Evolutionary conservation across 2,329 filamentous ascomycete genomes (phyloP).

Genomic region (Trichoderma asperellum): DNA sequence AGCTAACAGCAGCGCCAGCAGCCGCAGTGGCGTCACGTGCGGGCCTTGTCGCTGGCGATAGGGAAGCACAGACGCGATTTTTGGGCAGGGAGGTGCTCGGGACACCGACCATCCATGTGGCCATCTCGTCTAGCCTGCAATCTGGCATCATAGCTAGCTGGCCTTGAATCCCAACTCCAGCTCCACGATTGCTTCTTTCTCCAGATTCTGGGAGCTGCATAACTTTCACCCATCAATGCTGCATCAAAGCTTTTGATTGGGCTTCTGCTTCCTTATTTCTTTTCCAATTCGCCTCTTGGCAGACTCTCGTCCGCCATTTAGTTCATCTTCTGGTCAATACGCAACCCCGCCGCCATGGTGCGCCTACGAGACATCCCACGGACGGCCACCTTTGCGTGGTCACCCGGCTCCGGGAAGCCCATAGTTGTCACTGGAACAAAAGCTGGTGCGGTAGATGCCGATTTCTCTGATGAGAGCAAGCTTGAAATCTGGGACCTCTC

Average conservation of each 20-base stretch:
- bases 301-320: conserved; percentile 8
- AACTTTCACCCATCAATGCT: conserved; percentile 26
- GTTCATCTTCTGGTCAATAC: conserved; percentile 34
- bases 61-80: conserved; percentile 30
- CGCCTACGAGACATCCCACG: conserved; percentile 94
- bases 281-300: conserved; percentile 23
- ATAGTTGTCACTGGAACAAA: conserved; percentile 91
- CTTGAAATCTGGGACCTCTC: conserved; percentile 94
- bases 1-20: not conserved
- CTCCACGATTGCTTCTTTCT: conserved; percentile 28
- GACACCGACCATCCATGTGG: conserved; percentile 21
- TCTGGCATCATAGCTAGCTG: conserved; percentile 47
- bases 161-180: conserved; percentile 27
- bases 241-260: conserved; percentile 23
- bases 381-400: conserved; percentile 98
- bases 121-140: conserved; percentile 44
- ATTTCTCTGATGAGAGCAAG: conserved; percentile 97
- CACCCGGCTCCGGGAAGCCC: conserved; percentile 75
- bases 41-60: not conserved
- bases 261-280: conserved; percentile 8
- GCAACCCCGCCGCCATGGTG: conserved; percentile 69
- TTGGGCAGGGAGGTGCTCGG: conserved; percentile 39
- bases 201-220: conserved; percentile 27
- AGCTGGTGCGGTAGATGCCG: conserved; percentile 91
- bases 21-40: conserved; percentile 33